phyloP scores from a whole-genome alignment of 176 grass and related monocot species.

The Cenchrus fungigraminus region DNA sequence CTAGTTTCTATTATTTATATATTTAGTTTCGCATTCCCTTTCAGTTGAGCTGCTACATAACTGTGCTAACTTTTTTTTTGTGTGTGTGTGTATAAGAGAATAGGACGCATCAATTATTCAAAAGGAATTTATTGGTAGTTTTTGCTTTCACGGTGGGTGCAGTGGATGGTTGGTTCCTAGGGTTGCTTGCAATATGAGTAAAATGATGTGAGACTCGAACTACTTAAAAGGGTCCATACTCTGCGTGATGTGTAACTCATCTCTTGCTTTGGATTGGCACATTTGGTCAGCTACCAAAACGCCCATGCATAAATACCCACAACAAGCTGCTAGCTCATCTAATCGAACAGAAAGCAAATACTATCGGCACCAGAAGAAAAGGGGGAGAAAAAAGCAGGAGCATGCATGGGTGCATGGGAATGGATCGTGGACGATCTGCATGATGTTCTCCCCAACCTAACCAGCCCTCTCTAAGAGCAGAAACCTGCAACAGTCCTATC shows the following conservation, averaged over 20 bases:
- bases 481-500: background rate
- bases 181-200: constrained; percentile 80
- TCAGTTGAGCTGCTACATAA: constrained; percentile 26
- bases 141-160: constrained; percentile 69
- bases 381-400: constrained; percentile 1
- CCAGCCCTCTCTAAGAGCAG: constrained; percentile 1
- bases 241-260: constrained; percentile 52
- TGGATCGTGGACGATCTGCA: constrained; percentile 36
- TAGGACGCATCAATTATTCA: constrained; percentile 39
- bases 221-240: constrained; percentile 69
- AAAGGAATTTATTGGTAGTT: constrained; percentile 46
- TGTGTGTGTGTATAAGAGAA: constrained; percentile 10
- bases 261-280: constrained; percentile 56
- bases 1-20: background rate
- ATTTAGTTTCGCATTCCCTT: background rate
- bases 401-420: constrained; percentile 43
- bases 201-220: constrained; percentile 88
- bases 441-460: constrained; percentile 51
- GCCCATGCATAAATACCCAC: constrained; percentile 28
- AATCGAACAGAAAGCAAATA: constrained; percentile 54
- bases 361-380: constrained; percentile 14
- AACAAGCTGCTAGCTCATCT: constrained; percentile 44
- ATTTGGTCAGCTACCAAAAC: constrained; percentile 61
- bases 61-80: background rate
- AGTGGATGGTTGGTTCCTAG: constrained; percentile 48